Evolutionary conservation across 2,329 filamentous ascomycete genomes (phyloP).

Genomic region (Sarocladium strictum): DNA sequence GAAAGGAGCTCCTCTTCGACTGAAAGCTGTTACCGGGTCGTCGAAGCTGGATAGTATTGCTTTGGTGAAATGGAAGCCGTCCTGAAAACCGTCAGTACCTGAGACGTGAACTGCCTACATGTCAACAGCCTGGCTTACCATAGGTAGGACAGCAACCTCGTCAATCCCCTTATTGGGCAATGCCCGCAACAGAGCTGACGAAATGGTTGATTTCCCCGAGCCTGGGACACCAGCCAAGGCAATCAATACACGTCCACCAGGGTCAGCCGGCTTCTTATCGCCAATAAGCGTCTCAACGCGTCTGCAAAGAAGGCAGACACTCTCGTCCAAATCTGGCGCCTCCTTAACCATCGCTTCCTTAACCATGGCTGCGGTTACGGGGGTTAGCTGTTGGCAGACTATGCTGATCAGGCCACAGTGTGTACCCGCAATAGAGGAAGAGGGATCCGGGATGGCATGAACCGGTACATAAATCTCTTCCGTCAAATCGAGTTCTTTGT

Average conservation of each 20-base stretch:
- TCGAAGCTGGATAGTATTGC: constrained; percentile 15
- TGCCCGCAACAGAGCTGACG: constrained; percentile 15
- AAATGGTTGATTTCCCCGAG: constrained; percentile 24
- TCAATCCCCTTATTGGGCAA: constrained; percentile 13
- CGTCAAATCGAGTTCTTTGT: too few relatives aligned
- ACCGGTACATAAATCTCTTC: not conserved
- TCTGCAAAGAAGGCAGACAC: not conserved
- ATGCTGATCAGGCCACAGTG: too few relatives aligned
- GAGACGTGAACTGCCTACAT: not conserved
- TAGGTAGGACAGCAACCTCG: constrained; percentile 19
- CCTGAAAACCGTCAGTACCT: constrained; percentile 14
- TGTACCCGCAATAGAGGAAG: not conserved
- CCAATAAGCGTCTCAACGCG: not conserved
- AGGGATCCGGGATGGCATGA: not conserved
- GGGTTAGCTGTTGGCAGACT: too few relatives aligned
- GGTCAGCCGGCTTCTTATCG: not conserved
- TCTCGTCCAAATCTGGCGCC: not conserved
- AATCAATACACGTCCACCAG: constrained; percentile 15
- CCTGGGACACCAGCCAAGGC: constrained; percentile 26
- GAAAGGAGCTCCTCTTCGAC: constrained; percentile 23
- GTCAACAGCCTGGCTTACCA: constrained; percentile 15
- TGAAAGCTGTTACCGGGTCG: constrained; percentile 19
- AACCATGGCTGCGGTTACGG: too few relatives aligned
- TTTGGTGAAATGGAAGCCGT: constrained; percentile 25
- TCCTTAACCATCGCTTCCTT: not conserved